phyloP scores from a whole-genome alignment of 306 rosid species.

The Vigna unguiculata region DNA sequence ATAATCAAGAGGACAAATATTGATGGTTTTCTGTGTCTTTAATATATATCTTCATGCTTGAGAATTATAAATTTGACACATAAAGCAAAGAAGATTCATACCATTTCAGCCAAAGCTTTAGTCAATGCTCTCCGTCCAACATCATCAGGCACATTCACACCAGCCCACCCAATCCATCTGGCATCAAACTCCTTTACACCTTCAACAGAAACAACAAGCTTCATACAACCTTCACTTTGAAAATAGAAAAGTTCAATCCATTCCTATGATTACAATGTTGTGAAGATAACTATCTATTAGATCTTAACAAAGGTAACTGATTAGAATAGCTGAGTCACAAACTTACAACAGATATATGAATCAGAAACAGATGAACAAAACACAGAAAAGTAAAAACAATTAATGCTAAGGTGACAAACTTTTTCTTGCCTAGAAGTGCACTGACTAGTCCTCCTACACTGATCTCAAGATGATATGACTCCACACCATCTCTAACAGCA shows the following conservation, averaged over 20 bases:
- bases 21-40: constrained; percentile 1
- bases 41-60: background rate
- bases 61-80: constrained; percentile 30
- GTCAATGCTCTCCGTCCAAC: constrained; percentile 75
- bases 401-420: constrained; percentile 41
- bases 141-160: constrained; percentile 92
- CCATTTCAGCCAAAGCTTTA: constrained; percentile 95
- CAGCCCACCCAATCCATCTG: constrained; percentile 99
- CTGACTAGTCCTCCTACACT: constrained; percentile 95
- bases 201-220: constrained; percentile 57
- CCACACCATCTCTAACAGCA: constrained; percentile 84
- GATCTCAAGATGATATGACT: constrained; percentile 83
- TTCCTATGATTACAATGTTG: constrained; percentile 8
- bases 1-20: constrained; percentile 21
- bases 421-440: constrained; percentile 88
- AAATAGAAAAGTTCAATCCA: constrained; percentile 28
- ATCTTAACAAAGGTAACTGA: background rate
- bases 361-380: constrained; percentile 29
- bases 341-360: constrained; percentile 17
- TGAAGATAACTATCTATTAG: constrained; percentile 22
- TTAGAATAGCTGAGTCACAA: constrained; percentile 20
- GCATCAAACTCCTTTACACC: constrained; percentile 96
- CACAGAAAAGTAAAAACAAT: background rate
- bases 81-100: constrained; percentile 46
- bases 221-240: constrained; percentile 39